These are phyloP conservation scores for Mediolabrus comicus DNA, from an alignment of 108 stramenopile genomes.

Conservation along the genomic window DNA sequence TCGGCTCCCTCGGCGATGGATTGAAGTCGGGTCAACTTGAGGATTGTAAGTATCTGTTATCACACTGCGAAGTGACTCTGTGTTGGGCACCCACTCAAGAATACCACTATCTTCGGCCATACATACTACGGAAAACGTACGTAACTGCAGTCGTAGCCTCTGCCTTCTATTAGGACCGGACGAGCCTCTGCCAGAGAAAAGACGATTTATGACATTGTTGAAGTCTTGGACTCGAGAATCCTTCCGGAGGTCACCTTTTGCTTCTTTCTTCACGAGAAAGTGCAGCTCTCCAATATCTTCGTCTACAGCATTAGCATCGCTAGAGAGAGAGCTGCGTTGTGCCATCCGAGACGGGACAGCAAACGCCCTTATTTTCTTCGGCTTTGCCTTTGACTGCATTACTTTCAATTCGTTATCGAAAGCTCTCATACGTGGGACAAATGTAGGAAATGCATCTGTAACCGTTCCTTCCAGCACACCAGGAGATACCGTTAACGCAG, in stretches of 20 bases:
- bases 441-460: slow-evolving; percentile 63
- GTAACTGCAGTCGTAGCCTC: slow-evolving; percentile 73
- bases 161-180: slow-evolving; percentile 47
- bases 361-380: slow-evolving; percentile 83
- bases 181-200: slow-evolving; percentile 63
- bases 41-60: slow-evolving; percentile 79
- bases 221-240: slow-evolving; percentile 98
- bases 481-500: slow-evolving; percentile 72
- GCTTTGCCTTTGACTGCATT: slow-evolving; percentile 94
- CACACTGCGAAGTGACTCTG: slow-evolving; percentile 80
- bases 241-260: slow-evolving; percentile 97
- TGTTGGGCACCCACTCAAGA: slow-evolving; percentile 97
- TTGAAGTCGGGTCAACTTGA: slow-evolving; percentile 56
- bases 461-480: slow-evolving; percentile 33
- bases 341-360: slow-evolving; percentile 36
- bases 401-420: slow-evolving; percentile 64
- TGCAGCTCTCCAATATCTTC: slow-evolving; percentile 80
- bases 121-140: slow-evolving; percentile 97
- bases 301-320: not conserved
- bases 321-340: slow-evolving; percentile 16
- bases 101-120: slow-evolving; percentile 98
- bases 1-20: slow-evolving; percentile 55
- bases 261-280: slow-evolving; percentile 98
- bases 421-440: slow-evolving; percentile 78
- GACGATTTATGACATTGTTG: slow-evolving; percentile 94